Evolutionary conservation across 495 filamentous ascomycete genomes (phyloP).

Genomic region (Glutinoglossum americanum): DNA sequence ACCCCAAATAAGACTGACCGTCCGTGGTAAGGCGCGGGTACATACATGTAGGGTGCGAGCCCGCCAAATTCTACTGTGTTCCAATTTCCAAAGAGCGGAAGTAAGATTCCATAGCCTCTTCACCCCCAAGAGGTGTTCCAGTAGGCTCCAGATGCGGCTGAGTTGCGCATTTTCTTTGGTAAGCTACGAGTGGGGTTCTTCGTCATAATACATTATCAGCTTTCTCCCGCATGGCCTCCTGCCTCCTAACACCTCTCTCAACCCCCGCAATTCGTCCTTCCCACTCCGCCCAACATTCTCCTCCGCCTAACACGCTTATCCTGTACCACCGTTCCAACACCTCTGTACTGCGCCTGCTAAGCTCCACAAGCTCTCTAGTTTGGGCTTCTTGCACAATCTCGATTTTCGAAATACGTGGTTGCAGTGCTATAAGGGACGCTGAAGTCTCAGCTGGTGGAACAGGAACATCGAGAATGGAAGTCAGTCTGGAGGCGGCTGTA

Average conservation of each 20-base stretch:
- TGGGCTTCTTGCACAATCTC: slow-evolving; percentile 47
- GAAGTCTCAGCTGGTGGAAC: slow-evolving; percentile 48
- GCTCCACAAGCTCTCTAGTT: slow-evolving; percentile 42
- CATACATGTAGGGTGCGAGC: too few species aligned
- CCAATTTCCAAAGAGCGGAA: too few species aligned
- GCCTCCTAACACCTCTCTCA: slow-evolving; percentile 40
- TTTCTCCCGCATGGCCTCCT: slow-evolving; percentile 21
- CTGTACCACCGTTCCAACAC: slow-evolving; percentile 70
- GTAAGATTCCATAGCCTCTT: too few species aligned
- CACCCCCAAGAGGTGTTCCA: too few species aligned
- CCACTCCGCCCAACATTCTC: slow-evolving; percentile 51
- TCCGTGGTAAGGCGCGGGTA: not conserved
- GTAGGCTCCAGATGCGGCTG: not conserved
- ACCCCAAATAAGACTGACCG: too few species aligned
- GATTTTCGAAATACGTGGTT: slow-evolving; percentile 47
- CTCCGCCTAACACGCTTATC: slow-evolving; percentile 40
- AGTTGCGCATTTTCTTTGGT: not conserved
- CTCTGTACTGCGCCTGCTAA: slow-evolving; percentile 49
- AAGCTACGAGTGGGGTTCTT: not conserved
- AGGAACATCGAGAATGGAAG: slow-evolving; percentile 56
- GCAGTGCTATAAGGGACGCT: slow-evolving; percentile 41
- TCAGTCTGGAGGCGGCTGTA: slow-evolving; percentile 54
- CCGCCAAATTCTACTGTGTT: too few species aligned
- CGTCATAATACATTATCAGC: not conserved
- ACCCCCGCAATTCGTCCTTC: slow-evolving; percentile 45